phyloP scores from a whole-genome alignment of 345 rosid genomes.

The Angophora floribunda region DNA sequence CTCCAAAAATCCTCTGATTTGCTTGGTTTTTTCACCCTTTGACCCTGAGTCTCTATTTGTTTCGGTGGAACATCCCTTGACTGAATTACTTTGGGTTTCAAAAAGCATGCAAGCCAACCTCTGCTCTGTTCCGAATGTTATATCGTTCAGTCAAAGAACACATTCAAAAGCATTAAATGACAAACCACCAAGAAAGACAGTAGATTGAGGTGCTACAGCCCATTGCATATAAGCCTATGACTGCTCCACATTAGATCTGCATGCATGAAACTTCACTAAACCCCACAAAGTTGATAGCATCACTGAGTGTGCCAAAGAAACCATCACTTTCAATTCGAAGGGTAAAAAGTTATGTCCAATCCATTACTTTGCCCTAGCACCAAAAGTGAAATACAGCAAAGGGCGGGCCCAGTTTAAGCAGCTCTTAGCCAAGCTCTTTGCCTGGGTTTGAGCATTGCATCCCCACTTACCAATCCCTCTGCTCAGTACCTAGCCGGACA shows the following conservation, averaged over 20 bases:
- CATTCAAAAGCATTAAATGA: constrained; percentile 11
- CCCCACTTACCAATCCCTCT: background rate
- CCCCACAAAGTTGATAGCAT: background rate
- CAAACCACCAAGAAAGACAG: background rate
- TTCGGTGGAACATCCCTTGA: constrained; percentile 19
- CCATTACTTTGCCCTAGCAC: background rate
- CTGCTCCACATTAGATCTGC: background rate
- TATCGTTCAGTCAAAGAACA: background rate
- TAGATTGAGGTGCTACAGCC: background rate
- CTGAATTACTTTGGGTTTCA: constrained; percentile 17
- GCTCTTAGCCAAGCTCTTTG: background rate
- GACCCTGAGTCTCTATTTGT: constrained; percentile 8
- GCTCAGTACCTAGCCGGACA: background rate
- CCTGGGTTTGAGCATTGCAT: background rate
- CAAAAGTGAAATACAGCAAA: background rate
- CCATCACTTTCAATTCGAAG: background rate
- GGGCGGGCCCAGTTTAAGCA: background rate
- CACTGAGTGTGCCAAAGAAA: background rate
- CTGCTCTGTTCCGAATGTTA: constrained; percentile 77
- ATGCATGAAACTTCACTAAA: background rate
- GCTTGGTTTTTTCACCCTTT: constrained; percentile 22
- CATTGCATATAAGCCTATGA: background rate
- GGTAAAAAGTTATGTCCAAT: background rate
- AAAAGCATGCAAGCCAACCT: constrained; percentile 76
- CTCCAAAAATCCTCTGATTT: constrained; percentile 56